Base-by-base conservation (phyloP, 2,329 filamentous ascomycete species). In the Botrytis elliptica region DNA sequence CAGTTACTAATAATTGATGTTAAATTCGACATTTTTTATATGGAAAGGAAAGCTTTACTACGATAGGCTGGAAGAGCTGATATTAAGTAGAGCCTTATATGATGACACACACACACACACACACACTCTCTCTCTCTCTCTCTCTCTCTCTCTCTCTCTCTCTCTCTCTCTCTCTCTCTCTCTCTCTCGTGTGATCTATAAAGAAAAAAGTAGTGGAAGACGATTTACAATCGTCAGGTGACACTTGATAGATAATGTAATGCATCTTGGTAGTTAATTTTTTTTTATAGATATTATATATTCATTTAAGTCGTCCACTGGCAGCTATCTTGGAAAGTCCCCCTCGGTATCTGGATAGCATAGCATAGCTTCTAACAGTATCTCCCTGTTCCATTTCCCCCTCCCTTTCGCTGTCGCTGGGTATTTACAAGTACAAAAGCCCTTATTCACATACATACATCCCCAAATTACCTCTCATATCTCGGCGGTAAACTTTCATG, bases 401-500 rank as follows among this genome's bases (percentile, higher is more conserved):
- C 12, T 7, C 66, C 7, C 29, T 42, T 36, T 36, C 25, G 25
- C 49, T 14, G 4, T n/a, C 33, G 29, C n/a, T 46, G n/a, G 55
- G 29, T 62, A 46, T 60, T 70, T n/a, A 67, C n/a, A 22, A 38
- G 40, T 57, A 68, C 36, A 29, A 8, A 42, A 4, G 14, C 52
- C n/a, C 52, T 57, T 20, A 4, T 29, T 57, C 49, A 42, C 49
- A 57, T 57, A 52, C 49, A n/a, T 36, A 25, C 40, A 60, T 46
- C 40, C n/a, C 14, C 14, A 25, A 70, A 42, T 20, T 57, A 71
- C 38, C 71, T 80, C 75, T 81, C 78, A 76, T 81, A 81, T 69
- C 74, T 79, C 12, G 80, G 80, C 59, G 70, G 70, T 55, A 81
- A 76, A 55, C 52, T 75, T 42, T 81, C 80, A 42, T 75, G 70